A percentile compares a stretch with the other conserved stretches of the same genome.
Evolutionary conservation across 495 filamentous ascomycete genomes (phyloP).

Genomic region (Xylaria sp.): DNA sequence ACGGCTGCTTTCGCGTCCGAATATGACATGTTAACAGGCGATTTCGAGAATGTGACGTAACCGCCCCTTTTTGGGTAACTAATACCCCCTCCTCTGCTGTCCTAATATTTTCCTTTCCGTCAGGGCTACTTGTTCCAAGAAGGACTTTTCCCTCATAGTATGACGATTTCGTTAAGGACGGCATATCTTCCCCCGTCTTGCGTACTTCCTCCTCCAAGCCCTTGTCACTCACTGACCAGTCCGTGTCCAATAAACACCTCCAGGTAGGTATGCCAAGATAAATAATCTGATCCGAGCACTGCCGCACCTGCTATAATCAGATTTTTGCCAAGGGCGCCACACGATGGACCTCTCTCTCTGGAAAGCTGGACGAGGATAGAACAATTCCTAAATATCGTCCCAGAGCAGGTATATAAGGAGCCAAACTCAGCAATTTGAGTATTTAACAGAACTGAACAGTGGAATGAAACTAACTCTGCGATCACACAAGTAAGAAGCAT

Average conservation of each 20-base stretch:
- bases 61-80: background rate
- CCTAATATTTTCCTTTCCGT: no score
- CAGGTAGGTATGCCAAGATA: background rate
- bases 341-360: background rate
- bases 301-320: background rate
- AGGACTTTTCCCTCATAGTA: background rate
- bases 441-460: background rate
- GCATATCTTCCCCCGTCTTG: background rate
- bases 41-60: background rate
- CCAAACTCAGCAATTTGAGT: background rate
- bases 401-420: background rate
- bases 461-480: background rate
- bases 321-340: background rate
- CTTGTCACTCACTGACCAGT: background rate
- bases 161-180: background rate
- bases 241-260: background rate
- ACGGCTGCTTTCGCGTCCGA: background rate
- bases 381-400: background rate
- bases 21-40: background rate
- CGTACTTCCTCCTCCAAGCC: background rate
- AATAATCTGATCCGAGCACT: slow-evolving; percentile 23
- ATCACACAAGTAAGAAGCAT: background rate
- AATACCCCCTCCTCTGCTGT: background rate
- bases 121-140: background rate
- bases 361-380: background rate